These are phyloP conservation scores for Ganoderma lucidum DNA, from an alignment of 1,284 basidiomycete genomes.

Conservation along the genomic window DNA sequence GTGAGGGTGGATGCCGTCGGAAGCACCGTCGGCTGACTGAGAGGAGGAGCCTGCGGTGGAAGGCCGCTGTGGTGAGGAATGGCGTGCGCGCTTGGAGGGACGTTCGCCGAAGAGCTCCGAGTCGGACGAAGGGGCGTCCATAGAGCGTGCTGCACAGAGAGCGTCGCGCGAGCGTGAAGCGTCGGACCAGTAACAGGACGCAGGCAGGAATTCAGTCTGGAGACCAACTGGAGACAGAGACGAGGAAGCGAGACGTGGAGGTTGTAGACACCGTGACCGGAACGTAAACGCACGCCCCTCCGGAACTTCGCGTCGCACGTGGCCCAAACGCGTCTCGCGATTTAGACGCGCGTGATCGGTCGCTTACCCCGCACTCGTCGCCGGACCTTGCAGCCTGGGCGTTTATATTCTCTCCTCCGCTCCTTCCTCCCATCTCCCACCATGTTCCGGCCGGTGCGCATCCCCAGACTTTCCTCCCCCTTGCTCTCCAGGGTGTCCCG, in stretches of 20 bases:
- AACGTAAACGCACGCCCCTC: not conserved
- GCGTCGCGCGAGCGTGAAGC: not conserved
- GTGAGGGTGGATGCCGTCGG: constrained; percentile 10
- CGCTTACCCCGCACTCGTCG: constrained; percentile 5
- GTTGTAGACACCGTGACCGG: not conserved
- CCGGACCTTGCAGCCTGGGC: constrained; percentile 12
- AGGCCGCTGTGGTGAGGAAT: constrained; percentile 24
- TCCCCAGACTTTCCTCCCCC: constrained; percentile 16
- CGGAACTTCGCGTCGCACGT: not conserved
- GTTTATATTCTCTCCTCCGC: not conserved
- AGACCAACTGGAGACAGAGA: not conserved
- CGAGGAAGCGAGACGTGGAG: constrained; percentile 9
- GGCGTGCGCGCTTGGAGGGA: constrained; percentile 44
- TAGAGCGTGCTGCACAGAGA: constrained; percentile 15
- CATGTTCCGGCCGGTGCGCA: constrained; percentile 35
- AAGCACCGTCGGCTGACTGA: constrained; percentile 11
- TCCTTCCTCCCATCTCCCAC: constrained; percentile 20
- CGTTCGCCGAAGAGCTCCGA: constrained; percentile 38
- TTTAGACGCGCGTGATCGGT: not conserved
- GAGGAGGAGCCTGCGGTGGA: constrained; percentile 6
- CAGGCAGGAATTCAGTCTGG: not conserved
- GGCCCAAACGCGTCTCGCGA: constrained; percentile 8
- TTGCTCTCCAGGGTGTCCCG: constrained; percentile 12
- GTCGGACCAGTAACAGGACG: not conserved
- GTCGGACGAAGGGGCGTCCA: constrained; percentile 38